Conservation (phyloP, 2,329 filamentous ascomycete genomes). For the Botryotinia narcissicola region DNA sequence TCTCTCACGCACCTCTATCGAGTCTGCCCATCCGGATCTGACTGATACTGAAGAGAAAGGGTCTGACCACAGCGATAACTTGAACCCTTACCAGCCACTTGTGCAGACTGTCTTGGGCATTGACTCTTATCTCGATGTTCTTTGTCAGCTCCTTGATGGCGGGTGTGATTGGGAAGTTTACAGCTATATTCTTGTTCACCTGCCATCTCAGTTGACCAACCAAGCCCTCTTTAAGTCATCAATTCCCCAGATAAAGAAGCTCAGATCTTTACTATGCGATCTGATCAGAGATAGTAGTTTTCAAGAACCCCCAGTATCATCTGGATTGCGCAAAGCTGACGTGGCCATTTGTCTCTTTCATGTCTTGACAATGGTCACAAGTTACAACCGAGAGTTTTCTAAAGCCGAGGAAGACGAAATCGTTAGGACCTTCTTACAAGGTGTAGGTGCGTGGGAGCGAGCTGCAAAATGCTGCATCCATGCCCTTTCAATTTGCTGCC, state of each 20-base stretch:
- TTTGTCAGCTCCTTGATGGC: conserved; percentile 70
- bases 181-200: conserved; percentile 81
- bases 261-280: conserved; percentile 76
- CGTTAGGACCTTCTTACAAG: conserved; percentile 80
- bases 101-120: conserved; percentile 30
- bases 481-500: conserved; percentile 89
- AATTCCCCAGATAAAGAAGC: conserved; percentile 69
- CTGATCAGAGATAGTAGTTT: conserved; percentile 76
- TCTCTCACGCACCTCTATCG: neutral
- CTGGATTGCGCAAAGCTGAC: conserved; percentile 80
- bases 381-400: conserved; percentile 82
- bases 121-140: conserved; percentile 67
- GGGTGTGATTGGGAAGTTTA: conserved; percentile 89
- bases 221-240: conserved; percentile 78
- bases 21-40: neutral
- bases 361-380: conserved; percentile 80
- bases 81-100: neutral
- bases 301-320: conserved; percentile 75
- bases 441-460: conserved; percentile 79
- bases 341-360: conserved; percentile 88
- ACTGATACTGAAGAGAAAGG: neutral
- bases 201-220: conserved; percentile 86
- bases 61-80: neutral
- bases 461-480: conserved; percentile 94
- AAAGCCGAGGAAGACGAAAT: conserved; percentile 88